phyloP scores from a whole-genome alignment of 371 early-diverging fungal species.

The Sporodiniella umbellata region DNA sequence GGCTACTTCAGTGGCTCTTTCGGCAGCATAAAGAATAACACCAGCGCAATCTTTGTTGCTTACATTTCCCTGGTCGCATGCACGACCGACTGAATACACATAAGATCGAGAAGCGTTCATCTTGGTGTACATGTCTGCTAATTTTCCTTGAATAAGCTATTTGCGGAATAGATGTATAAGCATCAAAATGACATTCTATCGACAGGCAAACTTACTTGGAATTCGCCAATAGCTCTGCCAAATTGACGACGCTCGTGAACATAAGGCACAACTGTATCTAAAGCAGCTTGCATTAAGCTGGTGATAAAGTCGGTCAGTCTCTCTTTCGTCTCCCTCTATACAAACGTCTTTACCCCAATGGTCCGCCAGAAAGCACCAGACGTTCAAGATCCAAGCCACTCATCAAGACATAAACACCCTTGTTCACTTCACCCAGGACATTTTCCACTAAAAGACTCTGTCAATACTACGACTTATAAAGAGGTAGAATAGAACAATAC shows the following conservation, averaged over 20 bases:
- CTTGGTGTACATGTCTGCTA: constrained; percentile 98
- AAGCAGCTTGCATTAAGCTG: constrained; percentile 86
- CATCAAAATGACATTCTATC: no score
- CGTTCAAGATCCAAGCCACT: constrained; percentile 93
- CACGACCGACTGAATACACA: constrained; percentile 89
- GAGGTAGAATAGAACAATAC: background rate
- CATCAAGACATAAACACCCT: constrained; percentile 98
- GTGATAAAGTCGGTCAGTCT: no score
- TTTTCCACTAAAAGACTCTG: no score
- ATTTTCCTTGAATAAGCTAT: constrained; percentile 85
- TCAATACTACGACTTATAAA: constrained; percentile 2
- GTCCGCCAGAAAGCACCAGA: constrained; percentile 91
- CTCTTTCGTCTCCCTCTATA: no score
- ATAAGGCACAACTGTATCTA: constrained; percentile 86
- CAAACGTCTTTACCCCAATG: constrained; percentile 76
- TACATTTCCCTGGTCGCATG: constrained; percentile 77
- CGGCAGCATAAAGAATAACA: constrained; percentile 93
- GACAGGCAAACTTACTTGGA: constrained; percentile 68
- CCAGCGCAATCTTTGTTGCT: constrained; percentile 95
- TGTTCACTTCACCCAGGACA: constrained; percentile 80
- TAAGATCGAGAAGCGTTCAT: constrained; percentile 89
- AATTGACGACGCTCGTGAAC: constrained; percentile 92
- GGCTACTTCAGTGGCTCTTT: constrained; percentile 94
- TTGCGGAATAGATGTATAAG: no score
- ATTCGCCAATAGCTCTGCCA: constrained; percentile 81